Conservation (phyloP, 2,329 filamentous ascomycete species). For the Ascosphaera aggregata region DNA sequence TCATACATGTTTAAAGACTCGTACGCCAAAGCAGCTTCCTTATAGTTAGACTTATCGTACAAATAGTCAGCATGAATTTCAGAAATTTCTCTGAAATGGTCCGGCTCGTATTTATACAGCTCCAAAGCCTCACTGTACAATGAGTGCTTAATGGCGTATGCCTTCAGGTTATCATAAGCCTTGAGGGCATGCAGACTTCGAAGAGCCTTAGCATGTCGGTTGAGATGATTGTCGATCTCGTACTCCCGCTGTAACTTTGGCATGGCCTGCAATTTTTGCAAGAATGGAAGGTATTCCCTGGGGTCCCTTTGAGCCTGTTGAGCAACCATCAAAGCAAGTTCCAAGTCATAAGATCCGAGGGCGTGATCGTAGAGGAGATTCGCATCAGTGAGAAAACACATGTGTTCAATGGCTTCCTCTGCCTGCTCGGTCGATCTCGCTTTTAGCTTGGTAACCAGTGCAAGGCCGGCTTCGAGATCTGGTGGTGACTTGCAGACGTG, state of each 20-base stretch:
- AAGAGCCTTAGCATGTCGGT: conserved; percentile 53
- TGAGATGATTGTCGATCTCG: conserved; percentile 72
- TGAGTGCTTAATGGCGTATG: conserved; percentile 54
- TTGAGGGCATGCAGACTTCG: conserved; percentile 48
- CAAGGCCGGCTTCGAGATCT: conserved; percentile 64
- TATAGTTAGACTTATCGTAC: conserved; percentile 48
- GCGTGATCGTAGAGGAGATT: conserved; percentile 81
- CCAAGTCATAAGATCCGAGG: conserved; percentile 74
- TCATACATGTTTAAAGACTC: conserved; percentile 58
- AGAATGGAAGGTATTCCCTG: conserved; percentile 81
- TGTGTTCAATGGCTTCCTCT: conserved; percentile 82
- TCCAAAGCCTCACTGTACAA: conserved; percentile 58
- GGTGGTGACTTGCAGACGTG: conserved; percentile 86
- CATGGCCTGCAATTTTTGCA: conserved; percentile 64
- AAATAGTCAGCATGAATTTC: conserved; percentile 60
- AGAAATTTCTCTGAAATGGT: conserved; percentile 44
- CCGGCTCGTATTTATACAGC: conserved; percentile 60
- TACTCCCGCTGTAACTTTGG: conserved; percentile 48
- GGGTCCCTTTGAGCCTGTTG: conserved; percentile 94
- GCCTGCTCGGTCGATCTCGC: conserved; percentile 36
- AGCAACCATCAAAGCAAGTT: conserved; percentile 70
- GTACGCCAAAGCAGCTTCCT: conserved; percentile 74
- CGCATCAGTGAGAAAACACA: conserved; percentile 89
- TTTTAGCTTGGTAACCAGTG: conserved; percentile 50
- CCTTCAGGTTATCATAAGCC: conserved; percentile 52